Evolutionary conservation across 345 rosid genomes (phyloP).

Genomic region (Conringia planisiliqua): DNA sequence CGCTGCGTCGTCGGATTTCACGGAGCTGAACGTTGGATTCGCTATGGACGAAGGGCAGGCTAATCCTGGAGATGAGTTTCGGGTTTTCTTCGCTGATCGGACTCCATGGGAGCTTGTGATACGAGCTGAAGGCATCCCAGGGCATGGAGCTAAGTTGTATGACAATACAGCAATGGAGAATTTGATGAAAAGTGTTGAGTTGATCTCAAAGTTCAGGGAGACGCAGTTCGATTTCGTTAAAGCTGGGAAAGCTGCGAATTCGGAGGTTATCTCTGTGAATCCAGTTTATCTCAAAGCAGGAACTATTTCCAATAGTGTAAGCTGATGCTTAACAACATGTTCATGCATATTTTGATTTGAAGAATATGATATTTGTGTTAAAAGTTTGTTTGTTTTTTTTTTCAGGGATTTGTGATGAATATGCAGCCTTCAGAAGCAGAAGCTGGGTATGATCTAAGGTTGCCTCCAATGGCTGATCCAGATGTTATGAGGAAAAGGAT

Average conservation of each 20-base stretch:
- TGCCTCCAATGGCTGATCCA: conserved; percentile 77
- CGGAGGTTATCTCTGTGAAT: conserved; percentile 84
- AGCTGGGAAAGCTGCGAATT: conserved; percentile 59
- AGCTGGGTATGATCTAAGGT: conserved; percentile 80
- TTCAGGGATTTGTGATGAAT: conserved; percentile 86
- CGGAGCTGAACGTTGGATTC: conserved; percentile 71
- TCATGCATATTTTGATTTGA: not conserved
- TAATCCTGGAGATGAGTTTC: conserved; percentile 50
- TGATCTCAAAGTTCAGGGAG: conserved; percentile 64
- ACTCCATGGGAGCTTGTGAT: conserved; percentile 60
- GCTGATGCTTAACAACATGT: not conserved
- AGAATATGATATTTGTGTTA: not conserved
- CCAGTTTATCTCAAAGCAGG: conserved; percentile 87
- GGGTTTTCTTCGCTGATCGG: conserved; percentile 78
- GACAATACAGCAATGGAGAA: conserved; percentile 87
- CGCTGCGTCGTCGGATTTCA: conserved; percentile 52
- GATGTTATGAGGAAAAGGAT: conserved; percentile 57
- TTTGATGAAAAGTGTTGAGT: conserved; percentile 79
- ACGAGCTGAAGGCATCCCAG: conserved; percentile 61
- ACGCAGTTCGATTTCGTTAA: conserved; percentile 69
- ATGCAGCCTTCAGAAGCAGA: conserved; percentile 95
- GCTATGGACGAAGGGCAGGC: conserved; percentile 91
- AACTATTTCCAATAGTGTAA: conserved; percentile 58
- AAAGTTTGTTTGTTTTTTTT: not conserved
- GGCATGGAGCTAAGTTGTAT: conserved; percentile 78